Evolutionary conservation across 106 monocot species (phyloP).

Genomic region (Xerophyta viscosa): DNA sequence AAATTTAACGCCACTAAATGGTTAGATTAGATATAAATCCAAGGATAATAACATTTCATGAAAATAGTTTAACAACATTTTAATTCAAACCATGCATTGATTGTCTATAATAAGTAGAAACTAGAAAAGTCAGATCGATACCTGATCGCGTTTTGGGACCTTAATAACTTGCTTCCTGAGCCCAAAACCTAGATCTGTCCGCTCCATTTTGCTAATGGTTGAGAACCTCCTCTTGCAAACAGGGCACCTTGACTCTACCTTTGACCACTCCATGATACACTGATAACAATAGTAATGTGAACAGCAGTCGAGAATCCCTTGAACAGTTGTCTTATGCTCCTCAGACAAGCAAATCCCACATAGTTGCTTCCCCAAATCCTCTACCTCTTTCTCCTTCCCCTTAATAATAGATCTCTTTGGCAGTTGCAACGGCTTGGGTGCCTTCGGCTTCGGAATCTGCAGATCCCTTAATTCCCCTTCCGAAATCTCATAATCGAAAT

Average conservation of each 20-base stretch:
- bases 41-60: too few species aligned
- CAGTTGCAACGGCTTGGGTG: slow-evolving; percentile 1
- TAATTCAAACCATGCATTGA: not conserved
- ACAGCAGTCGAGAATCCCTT: slow-evolving; percentile 66
- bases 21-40: too few species aligned
- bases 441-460: slow-evolving; percentile 3
- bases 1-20: too few species aligned
- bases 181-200: slow-evolving; percentile 29
- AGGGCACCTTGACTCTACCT: slow-evolving; percentile 76
- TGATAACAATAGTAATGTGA: slow-evolving; percentile 74
- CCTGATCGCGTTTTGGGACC: slow-evolving; percentile 86
- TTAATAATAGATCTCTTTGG: slow-evolving; percentile 5
- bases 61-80: too few species aligned
- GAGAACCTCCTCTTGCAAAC: slow-evolving; percentile 71
- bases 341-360: slow-evolving; percentile 87
- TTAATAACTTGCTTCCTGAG: slow-evolving; percentile 37
- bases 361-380: slow-evolving; percentile 33
- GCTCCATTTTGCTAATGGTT: slow-evolving; percentile 47
- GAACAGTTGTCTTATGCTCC: slow-evolving; percentile 47
- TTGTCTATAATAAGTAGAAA: too few species aligned
- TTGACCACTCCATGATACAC: slow-evolving; percentile 90
- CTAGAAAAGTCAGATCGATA: slow-evolving; percentile 14
- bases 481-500: slow-evolving; percentile 23
- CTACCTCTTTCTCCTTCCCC: slow-evolving; percentile 38
- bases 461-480: slow-evolving; percentile 36